Conservation (phyloP, 164 flowering plant genomes). For the Stephania japonica region DNA sequence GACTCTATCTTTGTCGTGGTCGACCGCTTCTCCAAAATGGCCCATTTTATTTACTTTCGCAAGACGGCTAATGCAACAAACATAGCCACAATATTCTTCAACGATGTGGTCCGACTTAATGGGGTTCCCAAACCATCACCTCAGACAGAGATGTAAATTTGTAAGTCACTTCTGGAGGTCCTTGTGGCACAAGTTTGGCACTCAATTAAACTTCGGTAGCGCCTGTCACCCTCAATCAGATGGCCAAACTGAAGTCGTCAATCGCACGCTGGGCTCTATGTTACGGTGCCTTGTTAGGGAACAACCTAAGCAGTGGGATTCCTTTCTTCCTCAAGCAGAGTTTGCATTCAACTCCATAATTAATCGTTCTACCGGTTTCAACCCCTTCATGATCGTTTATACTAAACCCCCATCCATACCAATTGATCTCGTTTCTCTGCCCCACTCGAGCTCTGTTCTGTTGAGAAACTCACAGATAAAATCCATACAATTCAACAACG, state of each 20-base stretch:
- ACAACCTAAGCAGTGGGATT: no score
- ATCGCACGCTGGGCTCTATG: background rate
- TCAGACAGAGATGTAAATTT: background rate
- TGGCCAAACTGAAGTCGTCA: constrained; percentile 1
- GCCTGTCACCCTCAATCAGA: background rate
- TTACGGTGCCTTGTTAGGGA: no score
- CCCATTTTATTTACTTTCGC: background rate
- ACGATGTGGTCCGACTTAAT: background rate
- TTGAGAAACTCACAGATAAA: no score
- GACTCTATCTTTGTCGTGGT: no score
- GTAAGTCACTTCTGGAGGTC: background rate
- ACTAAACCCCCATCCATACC: no score
- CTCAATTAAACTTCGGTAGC: background rate
- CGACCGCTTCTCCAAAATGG: background rate
- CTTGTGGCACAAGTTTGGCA: background rate
- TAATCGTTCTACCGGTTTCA: no score
- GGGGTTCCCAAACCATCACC: background rate
- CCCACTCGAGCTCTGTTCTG: no score
- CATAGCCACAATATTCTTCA: background rate
- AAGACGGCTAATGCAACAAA: background rate
- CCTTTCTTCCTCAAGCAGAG: no score
- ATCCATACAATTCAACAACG: no score
- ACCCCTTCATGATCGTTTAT: no score
- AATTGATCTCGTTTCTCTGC: no score
- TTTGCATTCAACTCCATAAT: no score